Base-by-base conservation (phyloP, 1,139 yeast genomes). In the Suhomyces anneliseae region DNA sequence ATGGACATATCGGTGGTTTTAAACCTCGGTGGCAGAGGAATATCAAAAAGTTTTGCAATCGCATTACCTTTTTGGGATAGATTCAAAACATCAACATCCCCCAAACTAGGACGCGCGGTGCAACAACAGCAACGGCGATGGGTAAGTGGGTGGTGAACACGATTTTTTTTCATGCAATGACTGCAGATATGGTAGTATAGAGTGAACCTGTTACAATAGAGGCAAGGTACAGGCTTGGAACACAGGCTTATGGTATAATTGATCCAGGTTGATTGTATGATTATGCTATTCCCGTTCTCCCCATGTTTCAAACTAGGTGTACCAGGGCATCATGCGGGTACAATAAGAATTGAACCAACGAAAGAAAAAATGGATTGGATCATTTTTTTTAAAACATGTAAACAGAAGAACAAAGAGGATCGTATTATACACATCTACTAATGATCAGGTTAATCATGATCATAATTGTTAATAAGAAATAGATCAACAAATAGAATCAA, bases 101-200 rank as follows among this genome's bases (percentile, higher is more conserved):
- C 42, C 42, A 31, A 39, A 39, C 24, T 39, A 15, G 42, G 42
- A 39, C 42, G 42, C 42, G 42, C 42, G 41, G 27, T 14, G 40
- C 24, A 29, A 19, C 39, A 38, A 24, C 42, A 39, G 42, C 42
- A 39, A 39, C 42, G 32, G 42, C 24, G 24, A 8, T n/a, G 32
- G 8, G 11, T 32, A 31, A 19, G 24, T 4, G 24, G 24, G 24
- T 19, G 24, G 24, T 19, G 24, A 19, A 19, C 24, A 19, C 24
- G 4, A 19, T 19, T 19, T 19, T 19, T 19, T 19, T 19, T 19
- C 24, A 19, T 19, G 24, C 24, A 19, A 19, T 19, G 24, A 19
- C 24, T 19, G 24, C 24, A 19, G 24, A 19, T 19, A 19, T 19
- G 24, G 24, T 19, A 19, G 24, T 19, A 14, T 19, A 19, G 24